Percentiles rank a stretch among this genome's conserved stretches.
These are phyloP conservation scores for Ustilaginoidea virens DNA, from an alignment of 2,329 filamentous ascomycete species.

Conservation along the genomic window DNA sequence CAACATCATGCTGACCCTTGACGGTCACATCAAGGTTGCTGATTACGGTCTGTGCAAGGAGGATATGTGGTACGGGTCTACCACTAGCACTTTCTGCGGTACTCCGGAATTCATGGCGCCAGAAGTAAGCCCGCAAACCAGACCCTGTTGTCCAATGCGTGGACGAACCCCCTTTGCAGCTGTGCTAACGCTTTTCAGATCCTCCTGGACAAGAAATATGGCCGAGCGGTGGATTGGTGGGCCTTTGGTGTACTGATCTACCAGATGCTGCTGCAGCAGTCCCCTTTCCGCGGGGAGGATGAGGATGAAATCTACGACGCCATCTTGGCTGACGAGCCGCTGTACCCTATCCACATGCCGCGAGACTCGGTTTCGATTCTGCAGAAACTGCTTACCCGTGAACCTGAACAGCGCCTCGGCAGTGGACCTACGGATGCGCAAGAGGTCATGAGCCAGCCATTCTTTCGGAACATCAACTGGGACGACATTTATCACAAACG, in stretches of 20 bases:
- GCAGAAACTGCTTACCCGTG: constrained; percentile 89
- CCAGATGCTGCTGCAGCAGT: constrained; percentile 98
- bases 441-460: constrained; percentile 97
- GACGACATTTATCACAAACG: constrained; percentile 97
- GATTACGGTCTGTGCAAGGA: constrained; percentile 99
- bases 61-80: constrained; percentile 98
- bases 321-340: constrained; percentile 89
- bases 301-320: constrained; percentile 99
- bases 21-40: constrained; percentile 96
- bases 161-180: too few relatives aligned
- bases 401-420: constrained; percentile 83
- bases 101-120: constrained; percentile 99
- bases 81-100: constrained; percentile 94
- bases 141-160: not conserved
- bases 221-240: constrained; percentile 97
- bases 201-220: constrained; percentile 94
- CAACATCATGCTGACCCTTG: constrained; percentile 83
- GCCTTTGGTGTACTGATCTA: constrained; percentile 98
- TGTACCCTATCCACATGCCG: constrained; percentile 98
- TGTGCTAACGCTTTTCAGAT: constrained; percentile 42
- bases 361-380: constrained; percentile 94
- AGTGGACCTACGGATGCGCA: constrained; percentile 94
- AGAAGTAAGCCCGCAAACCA: constrained; percentile 44
- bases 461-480: constrained; percentile 97
- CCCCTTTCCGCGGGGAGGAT: constrained; percentile 94